A percentile compares a stretch with the other conserved stretches of the same genome.
These are phyloP conservation scores for Noccaea caerulescens DNA, from an alignment of 345 rosid genomes.

Conservation along the genomic window DNA sequence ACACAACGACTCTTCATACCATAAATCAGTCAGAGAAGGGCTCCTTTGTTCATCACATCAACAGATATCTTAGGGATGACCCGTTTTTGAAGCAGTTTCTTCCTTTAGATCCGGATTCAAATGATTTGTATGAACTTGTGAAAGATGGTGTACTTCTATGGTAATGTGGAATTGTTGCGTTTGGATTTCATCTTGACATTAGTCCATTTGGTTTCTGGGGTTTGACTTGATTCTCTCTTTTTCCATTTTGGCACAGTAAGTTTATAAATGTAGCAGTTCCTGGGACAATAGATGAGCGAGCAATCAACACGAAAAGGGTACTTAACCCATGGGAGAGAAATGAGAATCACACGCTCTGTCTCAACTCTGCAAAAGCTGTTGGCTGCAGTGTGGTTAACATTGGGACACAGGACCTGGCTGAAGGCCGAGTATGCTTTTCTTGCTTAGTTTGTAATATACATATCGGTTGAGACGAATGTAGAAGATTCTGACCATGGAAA, in stretches of 20 bases:
- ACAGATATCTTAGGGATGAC: constrained; percentile 85
- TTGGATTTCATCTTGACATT: constrained; percentile 10
- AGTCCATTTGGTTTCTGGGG: constrained; percentile 23
- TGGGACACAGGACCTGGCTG: constrained; percentile 88
- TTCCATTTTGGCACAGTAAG: constrained; percentile 60
- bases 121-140: constrained; percentile 77
- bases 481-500: not conserved
- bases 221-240: constrained; percentile 26
- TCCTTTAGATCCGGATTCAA: constrained; percentile 81
- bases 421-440: constrained; percentile 76
- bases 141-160: constrained; percentile 96
- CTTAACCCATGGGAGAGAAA: constrained; percentile 96
- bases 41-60: constrained; percentile 88
- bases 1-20: constrained; percentile 70
- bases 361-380: constrained; percentile 94
- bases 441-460: constrained; percentile 25
- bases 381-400: constrained; percentile 92
- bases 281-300: constrained; percentile 92
- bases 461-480: not conserved
- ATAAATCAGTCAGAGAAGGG: constrained; percentile 79
- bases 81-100: constrained; percentile 87
- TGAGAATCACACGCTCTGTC: constrained; percentile 96
- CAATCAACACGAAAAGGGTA: constrained; percentile 80
- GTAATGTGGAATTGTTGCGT: constrained; percentile 44
- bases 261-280: constrained; percentile 92